A percentile compares a stretch with the other conserved stretches of the same genome.
phyloP scores from a whole-genome alignment of 306 rosid species.

The Malus sieversii region DNA sequence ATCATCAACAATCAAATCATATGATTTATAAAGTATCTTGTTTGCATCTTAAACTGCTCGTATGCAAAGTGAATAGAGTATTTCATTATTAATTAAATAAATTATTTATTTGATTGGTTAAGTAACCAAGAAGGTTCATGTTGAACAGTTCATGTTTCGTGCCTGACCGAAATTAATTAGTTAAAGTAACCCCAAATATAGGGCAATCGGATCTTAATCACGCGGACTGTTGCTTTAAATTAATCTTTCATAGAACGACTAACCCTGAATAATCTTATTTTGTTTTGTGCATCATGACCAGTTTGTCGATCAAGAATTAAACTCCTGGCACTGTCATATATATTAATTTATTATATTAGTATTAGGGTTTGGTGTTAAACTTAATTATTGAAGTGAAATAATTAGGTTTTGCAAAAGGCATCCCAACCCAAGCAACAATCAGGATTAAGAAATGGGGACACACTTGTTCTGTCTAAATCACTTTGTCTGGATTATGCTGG shows the following conservation, averaged over 20 bases:
- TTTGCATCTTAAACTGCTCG: background rate
- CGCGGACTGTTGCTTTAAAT: conserved; percentile 19
- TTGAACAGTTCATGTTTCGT: background rate
- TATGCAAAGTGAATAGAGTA: background rate
- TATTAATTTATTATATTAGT: background rate
- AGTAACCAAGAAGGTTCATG: background rate
- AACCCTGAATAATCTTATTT: background rate
- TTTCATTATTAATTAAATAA: background rate
- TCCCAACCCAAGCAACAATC: conserved; percentile 6
- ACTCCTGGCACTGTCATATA: too few species aligned
- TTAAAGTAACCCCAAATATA: background rate
- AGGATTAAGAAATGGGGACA: conserved; percentile 7
- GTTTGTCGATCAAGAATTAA: background rate
- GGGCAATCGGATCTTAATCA: conserved; percentile 24
- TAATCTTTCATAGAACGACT: conserved; percentile 6
- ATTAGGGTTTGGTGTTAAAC: background rate
- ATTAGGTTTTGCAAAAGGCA: conserved; percentile 2
- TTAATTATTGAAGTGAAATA: background rate
- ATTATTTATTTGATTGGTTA: background rate
- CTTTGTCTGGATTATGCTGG: conserved; percentile 21
- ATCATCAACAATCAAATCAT: accelerated
- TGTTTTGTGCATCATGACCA: background rate
- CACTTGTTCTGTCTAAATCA: conserved; percentile 1
- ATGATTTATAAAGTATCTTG: background rate
- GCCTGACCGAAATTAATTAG: background rate